phyloP scores from a whole-genome alignment of 192 early-diverging fungal genomes.

The Coemansia reversa region DNA sequence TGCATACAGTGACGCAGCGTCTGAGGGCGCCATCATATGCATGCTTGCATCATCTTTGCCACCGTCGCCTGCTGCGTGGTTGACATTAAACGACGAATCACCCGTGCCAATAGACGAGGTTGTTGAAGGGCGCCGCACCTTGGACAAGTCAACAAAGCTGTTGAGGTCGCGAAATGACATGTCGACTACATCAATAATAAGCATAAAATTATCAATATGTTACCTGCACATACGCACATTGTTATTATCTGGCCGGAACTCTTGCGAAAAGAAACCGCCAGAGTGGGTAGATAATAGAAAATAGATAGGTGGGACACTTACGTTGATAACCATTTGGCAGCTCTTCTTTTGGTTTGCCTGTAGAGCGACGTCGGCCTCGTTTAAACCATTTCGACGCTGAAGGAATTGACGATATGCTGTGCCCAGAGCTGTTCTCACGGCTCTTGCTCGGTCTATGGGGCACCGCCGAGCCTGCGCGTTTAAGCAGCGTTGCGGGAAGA shows the following conservation, averaged over 20 bases:
- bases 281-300: background rate
- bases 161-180: slow-evolving; percentile 53
- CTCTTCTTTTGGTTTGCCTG: slow-evolving; percentile 16
- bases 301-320: slow-evolving; percentile 6
- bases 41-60: slow-evolving; percentile 23
- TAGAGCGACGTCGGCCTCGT: slow-evolving; percentile 33
- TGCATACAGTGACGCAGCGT: slow-evolving; percentile 20
- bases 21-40: slow-evolving; percentile 15
- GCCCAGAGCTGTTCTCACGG: slow-evolving; percentile 1
- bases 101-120: slow-evolving; percentile 47
- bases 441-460: slow-evolving; percentile 25
- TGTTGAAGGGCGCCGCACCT: slow-evolving; percentile 49
- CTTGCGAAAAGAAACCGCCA: background rate
- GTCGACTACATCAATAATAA: slow-evolving; percentile 22
- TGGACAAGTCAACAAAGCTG: slow-evolving; percentile 51
- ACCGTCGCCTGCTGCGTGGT: slow-evolving; percentile 31
- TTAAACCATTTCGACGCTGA: slow-evolving; percentile 47
- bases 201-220: background rate
- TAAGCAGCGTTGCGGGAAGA: slow-evolving; percentile 21
- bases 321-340: slow-evolving; percentile 32
- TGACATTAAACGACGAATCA: slow-evolving; percentile 40
- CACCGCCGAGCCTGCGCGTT: slow-evolving; percentile 34
- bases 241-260: background rate
- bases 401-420: slow-evolving; percentile 14
- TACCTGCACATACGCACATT: background rate